Percentiles rank a stretch among this genome's conserved stretches.
Evolutionary conservation across 371 early-diverging fungal genomes (phyloP).

Genomic region (Mucor racemosus): DNA sequence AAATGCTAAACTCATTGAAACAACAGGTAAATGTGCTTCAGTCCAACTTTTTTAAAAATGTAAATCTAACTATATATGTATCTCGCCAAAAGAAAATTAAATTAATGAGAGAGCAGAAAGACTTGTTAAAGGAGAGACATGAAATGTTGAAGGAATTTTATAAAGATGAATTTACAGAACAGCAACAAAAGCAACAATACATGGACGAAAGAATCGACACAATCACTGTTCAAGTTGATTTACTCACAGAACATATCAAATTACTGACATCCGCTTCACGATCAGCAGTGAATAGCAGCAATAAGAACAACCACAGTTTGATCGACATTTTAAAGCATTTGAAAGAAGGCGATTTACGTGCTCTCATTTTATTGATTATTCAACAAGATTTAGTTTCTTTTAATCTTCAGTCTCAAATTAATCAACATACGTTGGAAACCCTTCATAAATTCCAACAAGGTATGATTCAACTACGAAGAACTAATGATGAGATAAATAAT

Average conservation of each 20-base stretch:
- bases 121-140: conserved; percentile 69
- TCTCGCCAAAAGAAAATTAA: conserved; percentile 25
- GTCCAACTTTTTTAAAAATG: too few species aligned
- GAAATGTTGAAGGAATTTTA: conserved; percentile 39
- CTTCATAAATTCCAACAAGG: conserved; percentile 21
- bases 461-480: conserved; percentile 19
- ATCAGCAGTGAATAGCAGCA: neutral
- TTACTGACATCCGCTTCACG: neutral
- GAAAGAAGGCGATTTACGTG: conserved; percentile 19
- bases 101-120: conserved; percentile 67
- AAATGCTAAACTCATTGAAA: conserved; percentile 23
- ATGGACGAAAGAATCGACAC: conserved; percentile 80
- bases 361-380: conserved; percentile 20
- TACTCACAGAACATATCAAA: conserved; percentile 25
- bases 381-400: conserved; percentile 18
- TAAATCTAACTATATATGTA: too few species aligned
- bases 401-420: neutral
- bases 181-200: conserved; percentile 55
- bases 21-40: conserved; percentile 27
- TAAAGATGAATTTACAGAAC: conserved; percentile 39
- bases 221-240: conserved; percentile 39
- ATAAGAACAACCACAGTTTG: conserved; percentile 12
- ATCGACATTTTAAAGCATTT: conserved; percentile 17
- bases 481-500: conserved; percentile 9
- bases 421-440: neutral